Conservation (phyloP, 2,329 filamentous ascomycete genomes). For the Fusarium redolens region DNA sequence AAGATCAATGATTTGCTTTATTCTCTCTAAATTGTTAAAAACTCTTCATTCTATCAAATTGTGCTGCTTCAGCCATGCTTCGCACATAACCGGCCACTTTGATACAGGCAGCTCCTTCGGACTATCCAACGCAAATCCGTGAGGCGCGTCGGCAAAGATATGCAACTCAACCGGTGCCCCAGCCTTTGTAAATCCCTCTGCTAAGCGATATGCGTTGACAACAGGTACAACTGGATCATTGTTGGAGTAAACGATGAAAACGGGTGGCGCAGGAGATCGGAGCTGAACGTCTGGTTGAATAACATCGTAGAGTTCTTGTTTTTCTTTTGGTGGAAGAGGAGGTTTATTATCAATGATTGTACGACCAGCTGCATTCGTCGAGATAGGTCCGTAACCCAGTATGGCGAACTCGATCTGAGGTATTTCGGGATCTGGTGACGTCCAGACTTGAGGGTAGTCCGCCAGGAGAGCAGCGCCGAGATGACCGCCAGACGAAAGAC, state of each 20-base stretch:
- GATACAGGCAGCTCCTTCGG: slow-evolving; percentile 29
- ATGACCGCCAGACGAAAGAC: slow-evolving; percentile 40
- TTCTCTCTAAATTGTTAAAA: too few species aligned
- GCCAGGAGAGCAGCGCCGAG: slow-evolving; percentile 37
- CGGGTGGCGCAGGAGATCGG: slow-evolving; percentile 14
- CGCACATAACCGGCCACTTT: slow-evolving; percentile 36
- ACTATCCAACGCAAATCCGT: slow-evolving; percentile 38
- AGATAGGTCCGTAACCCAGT: slow-evolving; percentile 38
- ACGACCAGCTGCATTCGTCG: slow-evolving; percentile 35
- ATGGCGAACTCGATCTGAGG: slow-evolving; percentile 30
- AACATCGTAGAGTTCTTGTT: slow-evolving; percentile 34
- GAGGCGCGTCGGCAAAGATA: slow-evolving; percentile 38
- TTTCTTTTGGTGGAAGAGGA: slow-evolving; percentile 33
- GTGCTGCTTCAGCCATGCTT: slow-evolving; percentile 34
- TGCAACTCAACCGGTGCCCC: slow-evolving; percentile 37
- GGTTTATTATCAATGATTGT: slow-evolving; percentile 37
- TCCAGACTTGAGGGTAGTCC: slow-evolving; percentile 35
- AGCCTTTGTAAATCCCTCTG: slow-evolving; percentile 19
- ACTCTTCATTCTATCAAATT: slow-evolving; percentile 10
- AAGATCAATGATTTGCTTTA: too few species aligned
- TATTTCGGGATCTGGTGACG: slow-evolving; percentile 18
- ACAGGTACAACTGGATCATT: slow-evolving; percentile 40
- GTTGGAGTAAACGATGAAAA: slow-evolving; percentile 40
- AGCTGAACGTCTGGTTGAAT: slow-evolving; percentile 39
- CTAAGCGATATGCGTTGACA: slow-evolving; percentile 35